Base-by-base conservation (phyloP, 2,329 filamentous ascomycete genomes). In the Pseudopyrenochaeta lycopersici region DNA sequence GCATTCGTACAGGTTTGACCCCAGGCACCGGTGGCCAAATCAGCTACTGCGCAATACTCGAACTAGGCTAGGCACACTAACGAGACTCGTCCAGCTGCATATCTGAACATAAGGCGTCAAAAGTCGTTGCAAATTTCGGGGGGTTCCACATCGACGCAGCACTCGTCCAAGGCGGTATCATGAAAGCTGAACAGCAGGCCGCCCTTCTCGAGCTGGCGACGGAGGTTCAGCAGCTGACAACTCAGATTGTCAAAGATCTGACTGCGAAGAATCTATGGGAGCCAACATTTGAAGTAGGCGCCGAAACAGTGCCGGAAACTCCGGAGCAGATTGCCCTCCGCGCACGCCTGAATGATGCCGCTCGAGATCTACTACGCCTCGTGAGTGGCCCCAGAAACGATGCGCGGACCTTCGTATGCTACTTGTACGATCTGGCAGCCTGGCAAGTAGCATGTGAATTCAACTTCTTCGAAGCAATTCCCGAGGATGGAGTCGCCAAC, bases 161-260 rank as follows among this genome's bases (percentile, higher is more conserved):
- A 14, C 21, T 27, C 14, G 5, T 15, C 17, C 30, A 15, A 38
- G 2, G 11, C 32, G 6, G 39, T 20, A 31, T n/a, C 36, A 58
- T 58, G 54, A 32, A 11, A 17, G 47, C 54, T 31, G 46, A 53
- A 49, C 29, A 52, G 12, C 38, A 47, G 14, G 52, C 58, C n/a
- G 48, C 46, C 12, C 56, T 62, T 15, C 46, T 62, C 10, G 33
- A 44, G 31, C 52, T 63, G 20, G 60, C 58, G n/a, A 46, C 49
- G 17, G 38, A 51, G 39, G 49, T 63, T 27, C 49, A 61, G 30
- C 41, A 52, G 14, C 39, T 61, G 30, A 56, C 54, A 7, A 51
- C 42, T 10, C 33, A 51, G 18, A 58, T 63, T 43, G 55, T 56
- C 30, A 44, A 30, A 23, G 49, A 59, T 27, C 45, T 64, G 39